Evolutionary conservation across 1,284 basidiomycete genomes (phyloP), one percentile per base, ranked within the genome.

Genomic region (Pseudozyma flocculosa): DNA sequence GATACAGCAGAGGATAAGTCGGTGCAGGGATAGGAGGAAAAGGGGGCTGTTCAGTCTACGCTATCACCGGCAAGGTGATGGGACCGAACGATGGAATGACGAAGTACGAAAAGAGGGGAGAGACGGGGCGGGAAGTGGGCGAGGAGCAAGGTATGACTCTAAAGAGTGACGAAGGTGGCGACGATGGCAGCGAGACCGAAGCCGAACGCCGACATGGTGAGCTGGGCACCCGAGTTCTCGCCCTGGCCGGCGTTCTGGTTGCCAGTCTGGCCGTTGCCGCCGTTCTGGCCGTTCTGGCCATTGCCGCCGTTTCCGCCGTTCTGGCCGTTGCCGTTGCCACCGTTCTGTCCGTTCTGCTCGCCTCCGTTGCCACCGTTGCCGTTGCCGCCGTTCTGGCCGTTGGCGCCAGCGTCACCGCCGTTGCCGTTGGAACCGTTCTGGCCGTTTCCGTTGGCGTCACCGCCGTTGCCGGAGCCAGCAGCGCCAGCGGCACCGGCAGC

Each of bases 281-380:
- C 29, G 7, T 29, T 29, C 29, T 29, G 29, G 38, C 49, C 47
- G 40, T 26, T 50, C 23, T 15, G 40, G 44, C 36, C 29, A 7
- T 43, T 49, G 23, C 38, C 43, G 15, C 23, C 42, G n/a, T n/a
- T n/a, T n/a, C n/a, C n/a, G 29, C 36, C 38, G 32, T 37, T 54
- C n/a, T 30, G 36, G 23, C 40, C 46, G 17, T 38, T 38, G 17
- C 37, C 37, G 19, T 38, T 26, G 8, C 26, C 26, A n/a, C n/a
- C n/a, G n/a, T n/a, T n/a, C n/a, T n/a, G n/a, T n/a, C n/a, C n/a
- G n/a, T n/a, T n/a, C n/a, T n/a, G n/a, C n/a, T 40, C 48, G 40
- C 23, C 30, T 26, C 41, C 48, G n/a, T n/a, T n/a, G n/a, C n/a
- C n/a, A n/a, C n/a, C n/a, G n/a, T n/a, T n/a, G n/a, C n/a, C n/a